Evolutionary conservation across 345 rosid species (phyloP).

Genomic region (Dipteronia sinensis): DNA sequence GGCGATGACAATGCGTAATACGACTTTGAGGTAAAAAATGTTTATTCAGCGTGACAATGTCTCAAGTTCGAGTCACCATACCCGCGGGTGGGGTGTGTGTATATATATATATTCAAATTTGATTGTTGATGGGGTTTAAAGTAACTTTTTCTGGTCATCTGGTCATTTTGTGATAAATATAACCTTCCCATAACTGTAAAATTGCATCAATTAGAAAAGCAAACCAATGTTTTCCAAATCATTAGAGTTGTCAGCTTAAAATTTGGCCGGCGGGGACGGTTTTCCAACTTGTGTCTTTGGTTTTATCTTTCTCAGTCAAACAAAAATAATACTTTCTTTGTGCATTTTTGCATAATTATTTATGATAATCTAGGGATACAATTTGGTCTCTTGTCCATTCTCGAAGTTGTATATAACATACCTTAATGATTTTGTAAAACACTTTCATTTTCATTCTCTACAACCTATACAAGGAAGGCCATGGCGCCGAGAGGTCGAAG

Average conservation of each 20-base stretch:
- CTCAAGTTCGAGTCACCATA: no score
- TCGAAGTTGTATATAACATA: background rate
- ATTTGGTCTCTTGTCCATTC: background rate
- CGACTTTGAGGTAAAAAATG: no score
- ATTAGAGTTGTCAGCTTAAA: constrained; percentile 9
- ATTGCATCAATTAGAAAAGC: background rate
- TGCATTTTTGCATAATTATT: background rate
- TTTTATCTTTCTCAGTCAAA: constrained; percentile 1
- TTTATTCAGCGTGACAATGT: no score
- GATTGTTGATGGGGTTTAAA: no score
- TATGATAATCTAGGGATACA: background rate
- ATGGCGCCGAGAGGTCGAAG: constrained; percentile 42
- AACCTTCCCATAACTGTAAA: background rate
- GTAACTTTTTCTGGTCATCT: no score
- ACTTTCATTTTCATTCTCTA: background rate
- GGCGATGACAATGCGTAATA: no score
- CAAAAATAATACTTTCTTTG: constrained; percentile 9
- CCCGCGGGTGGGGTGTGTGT: no score
- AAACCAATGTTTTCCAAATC: background rate
- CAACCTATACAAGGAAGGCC: background rate
- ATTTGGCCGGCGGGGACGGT: constrained; percentile 29
- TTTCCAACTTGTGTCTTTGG: background rate
- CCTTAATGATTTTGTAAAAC: background rate
- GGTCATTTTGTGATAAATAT: background rate
- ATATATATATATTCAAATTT: no score